Conservation (phyloP, 2,329 filamentous ascomycete species). For the Akanthomyces dipterigenus region DNA sequence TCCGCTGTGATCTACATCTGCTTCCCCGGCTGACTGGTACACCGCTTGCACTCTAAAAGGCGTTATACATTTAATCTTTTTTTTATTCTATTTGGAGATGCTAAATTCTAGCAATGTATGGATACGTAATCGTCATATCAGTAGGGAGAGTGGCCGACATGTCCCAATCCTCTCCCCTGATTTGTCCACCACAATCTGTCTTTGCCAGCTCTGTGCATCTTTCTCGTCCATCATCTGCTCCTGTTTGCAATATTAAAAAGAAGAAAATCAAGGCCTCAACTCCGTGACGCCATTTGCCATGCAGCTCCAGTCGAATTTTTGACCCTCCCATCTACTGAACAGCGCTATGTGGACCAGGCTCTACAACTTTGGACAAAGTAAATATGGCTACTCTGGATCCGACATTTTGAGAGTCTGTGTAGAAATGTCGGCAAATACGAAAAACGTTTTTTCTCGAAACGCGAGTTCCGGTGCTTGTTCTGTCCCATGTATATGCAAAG, state of each 20-base stretch:
- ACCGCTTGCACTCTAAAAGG: neutral
- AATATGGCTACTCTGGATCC: constrained; percentile 1
- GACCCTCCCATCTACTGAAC: constrained; percentile 3
- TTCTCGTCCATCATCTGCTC: neutral
- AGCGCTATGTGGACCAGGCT: neutral
- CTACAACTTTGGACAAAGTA: neutral
- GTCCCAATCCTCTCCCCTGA: neutral
- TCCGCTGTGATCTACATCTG: neutral
- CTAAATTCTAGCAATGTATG: constrained; percentile 7
- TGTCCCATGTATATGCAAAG: neutral
- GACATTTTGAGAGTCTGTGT: neutral
- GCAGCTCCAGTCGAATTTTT: constrained; percentile 19
- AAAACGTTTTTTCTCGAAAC: neutral
- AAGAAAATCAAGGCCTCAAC: constrained; percentile 25
- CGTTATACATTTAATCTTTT: neutral
- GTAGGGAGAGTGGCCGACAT: neutral
- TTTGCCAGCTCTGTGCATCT: constrained; percentile 3
- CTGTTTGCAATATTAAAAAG: neutral
- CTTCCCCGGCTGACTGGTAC: neutral
- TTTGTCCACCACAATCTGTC: neutral
- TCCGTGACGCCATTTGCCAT: constrained; percentile 37
- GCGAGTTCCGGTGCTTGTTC: neutral
- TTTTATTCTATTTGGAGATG: neutral
- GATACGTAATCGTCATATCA: constrained; percentile 6
- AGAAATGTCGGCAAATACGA: constrained; percentile 1